A percentile compares a stretch with the other conserved stretches of the same genome.
These are phyloP conservation scores for Haplosporangium sp. DNA, from an alignment of 371 early-diverging fungal species.

Conservation along the genomic window DNA sequence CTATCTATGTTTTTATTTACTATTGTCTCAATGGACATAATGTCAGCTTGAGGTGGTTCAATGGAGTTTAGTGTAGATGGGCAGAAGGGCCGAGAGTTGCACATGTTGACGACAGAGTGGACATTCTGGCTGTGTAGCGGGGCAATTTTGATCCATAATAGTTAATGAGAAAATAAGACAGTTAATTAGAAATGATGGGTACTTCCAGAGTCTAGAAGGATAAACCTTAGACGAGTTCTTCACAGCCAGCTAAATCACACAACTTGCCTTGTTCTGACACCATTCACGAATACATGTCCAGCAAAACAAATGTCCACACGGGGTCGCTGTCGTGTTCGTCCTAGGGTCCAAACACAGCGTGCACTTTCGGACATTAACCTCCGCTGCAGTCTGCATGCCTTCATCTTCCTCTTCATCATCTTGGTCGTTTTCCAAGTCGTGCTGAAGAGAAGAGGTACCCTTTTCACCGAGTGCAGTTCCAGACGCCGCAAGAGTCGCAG, in stretches of 20 bases:
- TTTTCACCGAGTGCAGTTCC: conserved; percentile 22
- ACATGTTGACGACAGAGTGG: conserved; percentile 86
- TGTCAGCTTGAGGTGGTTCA: conserved; percentile 1
- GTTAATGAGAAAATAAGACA: conserved; percentile 21
- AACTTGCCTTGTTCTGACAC: conserved; percentile 85
- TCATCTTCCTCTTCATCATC: conserved; percentile 37
- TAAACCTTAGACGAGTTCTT: background rate
- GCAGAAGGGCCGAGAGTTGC: conserved; percentile 71
- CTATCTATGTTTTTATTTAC: background rate
- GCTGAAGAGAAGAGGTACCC: conserved; percentile 15
- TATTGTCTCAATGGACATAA: background rate
- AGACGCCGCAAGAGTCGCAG: conserved; percentile 16
- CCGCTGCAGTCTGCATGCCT: conserved; percentile 22
- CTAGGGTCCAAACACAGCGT: conserved; percentile 86
- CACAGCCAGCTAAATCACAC: background rate
- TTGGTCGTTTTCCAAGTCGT: conserved; percentile 36
- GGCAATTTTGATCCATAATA: background rate
- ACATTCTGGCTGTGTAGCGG: conserved; percentile 74
- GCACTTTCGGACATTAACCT: conserved; percentile 68
- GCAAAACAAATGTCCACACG: conserved; percentile 95
- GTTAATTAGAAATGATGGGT: background rate
- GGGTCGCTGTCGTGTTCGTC: conserved; percentile 81
- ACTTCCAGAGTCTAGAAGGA: too few relatives aligned
- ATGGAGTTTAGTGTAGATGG: conserved; percentile 54
- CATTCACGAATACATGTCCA: conserved; percentile 93